Conservation (phyloP, 1,284 basidiomycete species). For the Leccinum huronense region DNA sequence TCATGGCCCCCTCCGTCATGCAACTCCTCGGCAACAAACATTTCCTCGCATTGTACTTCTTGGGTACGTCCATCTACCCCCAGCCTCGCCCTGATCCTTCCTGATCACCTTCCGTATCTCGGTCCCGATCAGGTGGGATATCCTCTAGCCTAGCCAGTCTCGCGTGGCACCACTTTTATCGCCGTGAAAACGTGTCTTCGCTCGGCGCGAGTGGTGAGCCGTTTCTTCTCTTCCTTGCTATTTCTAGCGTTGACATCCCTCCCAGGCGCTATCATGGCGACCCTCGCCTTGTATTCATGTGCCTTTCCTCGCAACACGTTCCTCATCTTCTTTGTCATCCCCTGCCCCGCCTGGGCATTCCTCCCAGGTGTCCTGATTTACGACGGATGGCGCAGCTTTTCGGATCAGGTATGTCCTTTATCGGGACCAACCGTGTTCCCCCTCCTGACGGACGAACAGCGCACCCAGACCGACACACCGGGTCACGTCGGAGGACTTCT, state of each 20-base stretch:
- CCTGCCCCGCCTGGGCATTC: conserved; percentile 79
- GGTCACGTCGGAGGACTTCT: conserved; percentile 81
- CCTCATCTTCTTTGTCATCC: conserved; percentile 79
- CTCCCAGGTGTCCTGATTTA: conserved; percentile 75
- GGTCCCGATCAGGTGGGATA: conserved; percentile 51
- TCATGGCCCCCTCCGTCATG: conserved; percentile 75
- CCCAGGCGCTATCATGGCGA: conserved; percentile 71
- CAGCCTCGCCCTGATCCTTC: background rate
- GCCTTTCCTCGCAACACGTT: conserved; percentile 68
- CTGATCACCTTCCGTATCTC: background rate
- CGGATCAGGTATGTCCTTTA: conserved; percentile 45
- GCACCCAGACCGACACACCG: conserved; percentile 58
- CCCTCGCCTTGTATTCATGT: conserved; percentile 72
- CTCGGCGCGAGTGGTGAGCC: conserved; percentile 74
- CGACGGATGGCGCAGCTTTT: conserved; percentile 52
- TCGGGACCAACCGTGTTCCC: conserved; percentile 7
- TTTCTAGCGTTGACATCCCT: conserved; percentile 3
- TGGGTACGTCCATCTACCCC: conserved; percentile 42
- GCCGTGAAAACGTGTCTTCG: conserved; percentile 47
- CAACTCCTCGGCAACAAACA: conserved; percentile 63
- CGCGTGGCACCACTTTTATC: conserved; percentile 50
- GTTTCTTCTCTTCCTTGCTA: background rate
- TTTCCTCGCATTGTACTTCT: conserved; percentile 78
- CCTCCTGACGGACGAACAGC: conserved; percentile 34
- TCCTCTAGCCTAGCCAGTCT: conserved; percentile 61